Conservation (phyloP, 2,329 filamentous ascomycete species). For the Apiospora marii region DNA sequence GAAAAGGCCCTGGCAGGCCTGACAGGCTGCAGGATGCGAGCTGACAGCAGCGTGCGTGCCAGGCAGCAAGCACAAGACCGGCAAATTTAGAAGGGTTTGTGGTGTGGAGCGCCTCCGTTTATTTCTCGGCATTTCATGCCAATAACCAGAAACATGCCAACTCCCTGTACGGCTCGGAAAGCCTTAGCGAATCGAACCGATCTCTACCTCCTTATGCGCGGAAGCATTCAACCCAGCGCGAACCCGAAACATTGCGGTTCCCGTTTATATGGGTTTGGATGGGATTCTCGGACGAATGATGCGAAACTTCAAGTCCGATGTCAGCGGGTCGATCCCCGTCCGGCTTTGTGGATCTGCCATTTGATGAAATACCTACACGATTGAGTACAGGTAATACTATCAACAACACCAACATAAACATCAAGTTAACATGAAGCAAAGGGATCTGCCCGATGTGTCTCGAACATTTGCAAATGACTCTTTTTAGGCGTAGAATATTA, state of each 20-base stretch:
- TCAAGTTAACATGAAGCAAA: neutral
- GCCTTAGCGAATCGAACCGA: conserved; percentile 6
- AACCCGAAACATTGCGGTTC: neutral
- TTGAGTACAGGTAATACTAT: neutral
- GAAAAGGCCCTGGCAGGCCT: neutral
- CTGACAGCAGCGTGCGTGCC: neutral
- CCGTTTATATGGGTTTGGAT: neutral
- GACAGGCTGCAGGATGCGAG: neutral
- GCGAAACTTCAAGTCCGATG: neutral
- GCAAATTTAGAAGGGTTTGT: neutral
- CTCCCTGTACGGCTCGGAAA: neutral
- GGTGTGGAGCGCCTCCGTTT: conserved; percentile 10
- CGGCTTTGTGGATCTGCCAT: neutral
- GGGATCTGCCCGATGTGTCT: neutral
- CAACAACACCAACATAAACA: neutral
- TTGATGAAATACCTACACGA: neutral
- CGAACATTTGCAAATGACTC: neutral
- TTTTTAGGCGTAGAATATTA: neutral
- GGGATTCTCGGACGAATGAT: neutral
- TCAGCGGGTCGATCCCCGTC: conserved; percentile 10
- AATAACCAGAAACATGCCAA: neutral
- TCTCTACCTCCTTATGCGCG: neutral
- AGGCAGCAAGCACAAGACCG: neutral
- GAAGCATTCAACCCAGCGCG: neutral
- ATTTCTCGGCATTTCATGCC: conserved; percentile 11